These are phyloP conservation scores for Amanita subjunquillea DNA, from an alignment of 768 basidiomycete species.

Conservation along the genomic window DNA sequence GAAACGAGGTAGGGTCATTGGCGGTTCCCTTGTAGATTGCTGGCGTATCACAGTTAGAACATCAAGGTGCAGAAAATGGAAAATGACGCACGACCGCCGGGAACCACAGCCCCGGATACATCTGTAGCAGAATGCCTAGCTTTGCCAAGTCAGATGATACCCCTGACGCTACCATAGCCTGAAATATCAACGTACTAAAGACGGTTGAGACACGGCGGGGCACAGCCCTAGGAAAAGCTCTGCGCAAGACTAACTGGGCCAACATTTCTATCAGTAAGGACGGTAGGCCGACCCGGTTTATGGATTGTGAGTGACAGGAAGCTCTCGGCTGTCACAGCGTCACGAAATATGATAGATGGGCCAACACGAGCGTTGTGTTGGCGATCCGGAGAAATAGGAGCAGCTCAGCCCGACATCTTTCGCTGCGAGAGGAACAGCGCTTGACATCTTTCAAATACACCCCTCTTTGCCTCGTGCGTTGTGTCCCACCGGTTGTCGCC, in stretches of 20 bases:
- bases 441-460: too few relatives aligned
- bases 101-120: conserved; percentile 1
- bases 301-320: too few relatives aligned
- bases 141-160: neutral
- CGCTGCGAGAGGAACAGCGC: too few relatives aligned
- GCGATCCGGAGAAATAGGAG: too few relatives aligned
- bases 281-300: too few relatives aligned
- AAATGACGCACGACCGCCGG: conserved; percentile 4
- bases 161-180: neutral
- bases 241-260: neutral
- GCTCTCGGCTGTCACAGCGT: too few relatives aligned
- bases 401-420: too few relatives aligned
- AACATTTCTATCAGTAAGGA: neutral
- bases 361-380: too few relatives aligned
- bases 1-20: conserved; percentile 92
- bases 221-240: neutral
- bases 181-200: neutral
- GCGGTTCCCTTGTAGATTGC: conserved; percentile 87
- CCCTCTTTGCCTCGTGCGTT: too few relatives aligned
- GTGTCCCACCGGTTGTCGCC: too few relatives aligned
- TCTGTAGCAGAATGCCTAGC: neutral
- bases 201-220: conserved; percentile 1
- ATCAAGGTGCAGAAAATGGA: neutral
- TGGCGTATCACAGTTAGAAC: conserved; percentile 15
- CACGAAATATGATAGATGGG: too few relatives aligned